These are phyloP conservation scores for Diaporthe humulicola DNA, from an alignment of 2,329 filamentous ascomycete species.

Conservation along the genomic window DNA sequence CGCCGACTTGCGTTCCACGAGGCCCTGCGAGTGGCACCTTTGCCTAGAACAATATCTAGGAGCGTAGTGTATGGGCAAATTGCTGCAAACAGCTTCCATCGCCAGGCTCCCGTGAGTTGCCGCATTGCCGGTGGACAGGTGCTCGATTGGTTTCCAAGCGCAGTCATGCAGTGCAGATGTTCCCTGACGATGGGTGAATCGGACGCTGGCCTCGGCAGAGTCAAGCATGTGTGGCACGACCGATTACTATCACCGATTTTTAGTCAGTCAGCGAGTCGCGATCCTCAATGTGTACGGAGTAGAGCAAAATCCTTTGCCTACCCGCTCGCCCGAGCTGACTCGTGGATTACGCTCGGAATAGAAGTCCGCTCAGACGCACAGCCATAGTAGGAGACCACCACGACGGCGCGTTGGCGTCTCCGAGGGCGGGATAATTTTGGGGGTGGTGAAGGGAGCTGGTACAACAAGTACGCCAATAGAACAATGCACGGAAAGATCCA, in stretches of 20 bases:
- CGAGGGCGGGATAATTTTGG: not conserved
- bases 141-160: not conserved
- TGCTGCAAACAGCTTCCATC: not conserved
- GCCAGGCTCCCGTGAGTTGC: not conserved
- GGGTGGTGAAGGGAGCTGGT: not conserved
- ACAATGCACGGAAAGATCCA: conserved; percentile 27
- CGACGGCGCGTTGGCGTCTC: conserved; percentile 14
- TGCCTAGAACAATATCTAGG: not conserved
- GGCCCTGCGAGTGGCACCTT: not conserved
- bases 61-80: not conserved
- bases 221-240: conserved; percentile 7
- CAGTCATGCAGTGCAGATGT: not conserved
- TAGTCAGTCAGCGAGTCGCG: conserved; percentile 6
- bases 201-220: not conserved
- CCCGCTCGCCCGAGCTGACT: conserved; percentile 21
- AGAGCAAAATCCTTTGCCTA: not conserved
- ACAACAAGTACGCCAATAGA: conserved; percentile 2
- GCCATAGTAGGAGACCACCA: conserved; percentile 19
- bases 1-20: not conserved
- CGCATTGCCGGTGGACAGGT: not conserved
- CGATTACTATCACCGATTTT: not conserved
- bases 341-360: conserved; percentile 12
- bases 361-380: conserved; percentile 3
- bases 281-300: no score
- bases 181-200: not conserved